A percentile compares a stretch with the other conserved stretches of the same genome.
Conservation (phyloP, 257 asterid genomes). For the Gentiana straminea region DNA sequence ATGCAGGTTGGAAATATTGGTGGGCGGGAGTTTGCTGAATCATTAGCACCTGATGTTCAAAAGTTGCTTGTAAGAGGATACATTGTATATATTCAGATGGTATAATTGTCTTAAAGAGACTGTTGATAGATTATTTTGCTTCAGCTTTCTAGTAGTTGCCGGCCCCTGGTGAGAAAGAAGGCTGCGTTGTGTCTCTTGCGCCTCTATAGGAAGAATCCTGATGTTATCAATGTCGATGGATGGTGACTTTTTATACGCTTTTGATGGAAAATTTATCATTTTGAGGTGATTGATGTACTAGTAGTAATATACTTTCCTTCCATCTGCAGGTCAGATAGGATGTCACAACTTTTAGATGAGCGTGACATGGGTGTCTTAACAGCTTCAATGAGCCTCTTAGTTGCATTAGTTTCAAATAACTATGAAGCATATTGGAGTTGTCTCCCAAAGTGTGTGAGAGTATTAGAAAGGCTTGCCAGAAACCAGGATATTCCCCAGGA, state of each 20-base stretch:
- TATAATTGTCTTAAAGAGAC: conserved; percentile 11
- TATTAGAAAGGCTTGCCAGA: conserved; percentile 88
- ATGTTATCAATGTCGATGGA: conserved; percentile 96
- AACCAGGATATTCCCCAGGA: conserved; percentile 97
- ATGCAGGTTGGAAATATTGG: conserved; percentile 97
- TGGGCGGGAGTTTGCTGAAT: conserved; percentile 97
- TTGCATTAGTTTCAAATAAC: conserved; percentile 87
- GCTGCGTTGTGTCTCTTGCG: conserved; percentile 97
- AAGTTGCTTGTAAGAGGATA: conserved; percentile 77
- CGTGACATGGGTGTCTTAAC: conserved; percentile 99
- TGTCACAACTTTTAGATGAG: conserved; percentile 95
- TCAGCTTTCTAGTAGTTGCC: conserved; percentile 92
- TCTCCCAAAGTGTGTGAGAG: conserved; percentile 89
- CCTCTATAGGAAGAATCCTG: conserved; percentile 90
- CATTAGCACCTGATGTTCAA: conserved; percentile 99
- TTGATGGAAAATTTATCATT: background rate
- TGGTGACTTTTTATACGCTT: conserved; percentile 33
- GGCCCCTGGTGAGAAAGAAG: conserved; percentile 99
- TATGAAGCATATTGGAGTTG: conserved; percentile 97
- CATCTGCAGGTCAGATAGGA: conserved; percentile 84
- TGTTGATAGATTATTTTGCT: conserved; percentile 19
- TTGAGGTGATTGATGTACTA: conserved; percentile 4
- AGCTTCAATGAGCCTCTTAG: conserved; percentile 95
- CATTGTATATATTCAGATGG: conserved; percentile 16
- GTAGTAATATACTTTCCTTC: conserved; percentile 6